Evolutionary conservation across 108 stramenopile genomes (phyloP), one percentile per base, ranked within the genome.

Genomic region (Stephanodiscus minutulus): DNA sequence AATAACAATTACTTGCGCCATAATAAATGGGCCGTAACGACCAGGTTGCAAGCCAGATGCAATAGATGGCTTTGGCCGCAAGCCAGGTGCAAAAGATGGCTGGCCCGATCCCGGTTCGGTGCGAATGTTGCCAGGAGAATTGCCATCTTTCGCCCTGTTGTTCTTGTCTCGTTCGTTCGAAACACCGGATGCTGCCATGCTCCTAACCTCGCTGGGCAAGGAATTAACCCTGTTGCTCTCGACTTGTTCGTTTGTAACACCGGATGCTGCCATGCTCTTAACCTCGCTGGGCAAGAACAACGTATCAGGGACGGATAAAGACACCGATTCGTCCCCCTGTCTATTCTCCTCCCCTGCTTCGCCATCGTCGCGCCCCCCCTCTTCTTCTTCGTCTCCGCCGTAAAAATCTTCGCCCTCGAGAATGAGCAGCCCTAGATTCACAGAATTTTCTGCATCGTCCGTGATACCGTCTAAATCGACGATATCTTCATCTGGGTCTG

Each of bases 241-340:
- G n/a, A n/a, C n/a, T 0, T 44, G 43, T 44, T 44, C 43, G 43
- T 44, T 44, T 13, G 43, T 44, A 13, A 44, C 43, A 44, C 43
- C 43, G 43, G 43, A 44, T 53, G 52, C 52, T 25, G 20, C 11
- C 52, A 53, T 25, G 22, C 52, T 53, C 52, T 22, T 53, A 53
- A 53, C 11, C 22, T 53, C 25, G 52, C 52, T 27, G 24, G 52
- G 25, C 25, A 27, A 25, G 52, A 53, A 24, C 22, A 24, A 24
- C 12, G 25, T 53, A 9, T 20, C 52, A 12, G 52, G 52, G 52
- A 53, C 25, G 25, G 52, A 53, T 53, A 53, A 15, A 15, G 43
- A 44, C 43, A 15, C 13, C 13, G 43, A 44, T 17, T 17, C 43
- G 43, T 44, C 15, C 43, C 43, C 15, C 3, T 13, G 43, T 17